Evolutionary conservation across 2,329 filamentous ascomycete genomes (phyloP).

Genomic region (Trichophyton schoenleinii): DNA sequence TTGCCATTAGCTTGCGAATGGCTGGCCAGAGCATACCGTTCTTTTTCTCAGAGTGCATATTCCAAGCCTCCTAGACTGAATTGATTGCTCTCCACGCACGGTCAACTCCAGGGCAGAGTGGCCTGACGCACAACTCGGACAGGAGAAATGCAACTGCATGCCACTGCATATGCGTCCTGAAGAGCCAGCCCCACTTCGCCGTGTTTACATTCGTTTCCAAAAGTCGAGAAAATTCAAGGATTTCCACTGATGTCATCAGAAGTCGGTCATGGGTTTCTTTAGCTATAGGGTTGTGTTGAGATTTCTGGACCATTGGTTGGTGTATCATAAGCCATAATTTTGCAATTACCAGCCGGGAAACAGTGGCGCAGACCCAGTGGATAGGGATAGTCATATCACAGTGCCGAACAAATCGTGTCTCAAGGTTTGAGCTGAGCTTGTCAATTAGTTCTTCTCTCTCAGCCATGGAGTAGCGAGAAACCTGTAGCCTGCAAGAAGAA

Average conservation of each 20-base stretch:
- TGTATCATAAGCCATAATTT: conserved; percentile 70
- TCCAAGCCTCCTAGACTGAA: conserved; percentile 29
- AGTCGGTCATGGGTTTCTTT: conserved; percentile 55
- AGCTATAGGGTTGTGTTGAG: conserved; percentile 41
- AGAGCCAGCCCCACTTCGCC: conserved; percentile 53
- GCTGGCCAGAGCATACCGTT: conserved; percentile 52
- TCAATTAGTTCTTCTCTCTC: conserved; percentile 38
- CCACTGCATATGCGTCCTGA: conserved; percentile 54
- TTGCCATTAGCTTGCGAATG: conserved; percentile 47
- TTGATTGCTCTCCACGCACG: conserved; percentile 49
- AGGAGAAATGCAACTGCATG: conserved; percentile 51
- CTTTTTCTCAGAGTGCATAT: conserved; percentile 26
- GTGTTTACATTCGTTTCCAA: conserved; percentile 52
- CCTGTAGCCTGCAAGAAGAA: conserved; percentile 13
- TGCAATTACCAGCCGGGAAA: conserved; percentile 58
- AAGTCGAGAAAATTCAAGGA: conserved; percentile 57
- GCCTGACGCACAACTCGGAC: conserved; percentile 45
- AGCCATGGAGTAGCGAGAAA: conserved; percentile 17
- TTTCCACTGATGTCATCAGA: conserved; percentile 59
- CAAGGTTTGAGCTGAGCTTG: conserved; percentile 41
- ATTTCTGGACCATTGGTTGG: conserved; percentile 55
- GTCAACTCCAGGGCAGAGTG: conserved; percentile 42
- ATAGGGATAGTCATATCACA: conserved; percentile 42
- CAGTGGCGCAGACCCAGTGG: conserved; percentile 56
- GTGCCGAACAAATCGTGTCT: conserved; percentile 43